Evolutionary conservation across 2,329 filamentous ascomycete species (phyloP).

Genomic region (Aureobasidium namibiae): DNA sequence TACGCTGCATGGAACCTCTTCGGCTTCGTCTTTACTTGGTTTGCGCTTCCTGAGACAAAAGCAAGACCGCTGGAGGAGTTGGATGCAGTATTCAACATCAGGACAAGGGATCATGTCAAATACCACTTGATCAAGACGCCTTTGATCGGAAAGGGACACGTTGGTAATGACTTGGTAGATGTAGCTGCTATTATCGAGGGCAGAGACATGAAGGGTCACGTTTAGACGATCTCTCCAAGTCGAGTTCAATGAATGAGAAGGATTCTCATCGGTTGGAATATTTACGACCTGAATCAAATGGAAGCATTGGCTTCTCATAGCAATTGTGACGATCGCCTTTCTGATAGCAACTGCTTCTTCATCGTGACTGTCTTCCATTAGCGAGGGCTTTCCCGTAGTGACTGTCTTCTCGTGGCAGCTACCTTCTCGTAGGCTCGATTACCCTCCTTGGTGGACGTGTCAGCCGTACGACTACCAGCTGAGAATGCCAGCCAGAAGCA

Average conservation of each 20-base stretch:
- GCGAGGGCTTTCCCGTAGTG: no score
- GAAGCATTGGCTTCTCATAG: no score
- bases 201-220: background rate
- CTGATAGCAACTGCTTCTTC: no score
- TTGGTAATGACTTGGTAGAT: background rate
- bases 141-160: background rate
- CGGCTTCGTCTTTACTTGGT: constrained; percentile 38
- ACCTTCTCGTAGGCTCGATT: background rate
- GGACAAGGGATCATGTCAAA: constrained; percentile 7
- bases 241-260: no score
- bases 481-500: background rate
- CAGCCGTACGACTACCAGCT: background rate
- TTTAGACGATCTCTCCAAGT: background rate
- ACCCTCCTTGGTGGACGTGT: background rate
- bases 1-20: constrained; percentile 51
- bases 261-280: no score
- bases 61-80: constrained; percentile 38
- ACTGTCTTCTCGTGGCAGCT: background rate
- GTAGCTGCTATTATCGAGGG: background rate
- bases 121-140: constrained; percentile 5
- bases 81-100: constrained; percentile 26
- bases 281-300: no score
- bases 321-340: no score
- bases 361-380: no score
- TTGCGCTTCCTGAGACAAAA: constrained; percentile 39